A percentile compares a stretch with the other conserved stretches of the same genome.
Conservation (phyloP, 2,329 filamentous ascomycete species). For the Monosporascus sp. region DNA sequence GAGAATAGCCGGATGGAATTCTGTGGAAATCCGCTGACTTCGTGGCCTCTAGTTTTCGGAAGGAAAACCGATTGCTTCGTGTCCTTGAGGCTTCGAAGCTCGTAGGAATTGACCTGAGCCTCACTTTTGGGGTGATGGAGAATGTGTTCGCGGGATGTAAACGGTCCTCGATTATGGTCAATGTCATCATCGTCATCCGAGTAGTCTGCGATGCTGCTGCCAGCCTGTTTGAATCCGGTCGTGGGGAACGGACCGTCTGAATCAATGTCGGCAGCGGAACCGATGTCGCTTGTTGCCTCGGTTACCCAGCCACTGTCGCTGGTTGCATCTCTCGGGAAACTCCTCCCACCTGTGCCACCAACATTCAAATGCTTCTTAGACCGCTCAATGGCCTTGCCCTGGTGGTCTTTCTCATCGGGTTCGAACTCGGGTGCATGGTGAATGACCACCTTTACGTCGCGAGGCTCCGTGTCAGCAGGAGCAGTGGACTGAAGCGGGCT, state of each 20-base stretch:
- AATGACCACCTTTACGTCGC: conserved; percentile 16
- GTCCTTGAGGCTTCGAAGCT: conserved; percentile 11
- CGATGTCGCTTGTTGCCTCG: conserved; percentile 26
- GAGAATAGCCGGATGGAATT: conserved; percentile 11
- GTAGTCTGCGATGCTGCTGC: conserved; percentile 41
- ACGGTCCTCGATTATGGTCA: neutral
- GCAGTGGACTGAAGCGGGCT: neutral
- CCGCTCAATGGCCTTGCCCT: neutral
- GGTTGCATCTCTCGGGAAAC: conserved; percentile 6
- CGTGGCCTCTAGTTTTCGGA: conserved; percentile 3
- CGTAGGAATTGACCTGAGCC: conserved; percentile 2
- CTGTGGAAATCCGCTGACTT: conserved; percentile 8
- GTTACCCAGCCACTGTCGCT: conserved; percentile 35
- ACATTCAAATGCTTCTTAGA: neutral
- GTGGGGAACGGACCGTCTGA: neutral
- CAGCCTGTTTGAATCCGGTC: conserved; percentile 18
- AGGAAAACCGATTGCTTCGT: conserved; percentile 9
- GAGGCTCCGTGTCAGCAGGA: conserved; percentile 1
- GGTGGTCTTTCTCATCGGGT: neutral
- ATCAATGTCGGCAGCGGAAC: conserved; percentile 7
- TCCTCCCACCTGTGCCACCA: neutral
- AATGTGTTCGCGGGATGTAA: conserved; percentile 14
- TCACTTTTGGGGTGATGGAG: conserved; percentile 11
- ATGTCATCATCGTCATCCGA: conserved; percentile 28
- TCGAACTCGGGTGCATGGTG: conserved; percentile 2